Evolutionary conservation across 345 rosid genomes (phyloP).

Genomic region (Eucalyptus sp.): DNA sequence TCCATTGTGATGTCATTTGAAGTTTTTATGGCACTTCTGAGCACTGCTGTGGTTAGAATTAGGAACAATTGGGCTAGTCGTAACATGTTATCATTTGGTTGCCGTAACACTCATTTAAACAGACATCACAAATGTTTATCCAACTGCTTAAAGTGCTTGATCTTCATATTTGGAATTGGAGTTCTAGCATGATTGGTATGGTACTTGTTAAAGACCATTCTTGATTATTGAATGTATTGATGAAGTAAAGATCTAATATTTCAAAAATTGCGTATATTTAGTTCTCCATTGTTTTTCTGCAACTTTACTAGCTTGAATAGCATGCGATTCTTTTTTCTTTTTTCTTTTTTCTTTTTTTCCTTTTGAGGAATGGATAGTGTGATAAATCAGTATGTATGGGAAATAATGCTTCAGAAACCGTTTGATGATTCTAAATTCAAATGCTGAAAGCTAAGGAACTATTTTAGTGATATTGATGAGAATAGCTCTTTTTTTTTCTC

Average conservation of each 20-base stretch:
- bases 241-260: neutral
- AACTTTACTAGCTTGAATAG: neutral
- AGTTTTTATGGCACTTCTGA: neutral
- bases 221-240: neutral
- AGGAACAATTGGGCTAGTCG: neutral
- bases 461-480: neutral
- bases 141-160: neutral
- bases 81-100: neutral
- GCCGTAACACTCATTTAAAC: neutral
- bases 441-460: neutral
- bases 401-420: neutral
- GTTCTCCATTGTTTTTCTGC: neutral
- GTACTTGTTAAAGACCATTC: neutral
- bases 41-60: neutral
- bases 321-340: neutral
- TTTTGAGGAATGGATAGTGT: neutral
- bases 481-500: neutral
- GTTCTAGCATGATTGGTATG: neutral
- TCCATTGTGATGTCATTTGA: neutral
- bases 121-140: neutral
- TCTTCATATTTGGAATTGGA: neutral
- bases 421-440: neutral
- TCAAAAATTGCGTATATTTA: neutral
- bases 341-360: neutral
- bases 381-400: neutral